A percentile compares a stretch with the other conserved stretches of the same genome.
phyloP scores from a whole-genome alignment of 257 asterid species.

The Jacaranda copaia region DNA sequence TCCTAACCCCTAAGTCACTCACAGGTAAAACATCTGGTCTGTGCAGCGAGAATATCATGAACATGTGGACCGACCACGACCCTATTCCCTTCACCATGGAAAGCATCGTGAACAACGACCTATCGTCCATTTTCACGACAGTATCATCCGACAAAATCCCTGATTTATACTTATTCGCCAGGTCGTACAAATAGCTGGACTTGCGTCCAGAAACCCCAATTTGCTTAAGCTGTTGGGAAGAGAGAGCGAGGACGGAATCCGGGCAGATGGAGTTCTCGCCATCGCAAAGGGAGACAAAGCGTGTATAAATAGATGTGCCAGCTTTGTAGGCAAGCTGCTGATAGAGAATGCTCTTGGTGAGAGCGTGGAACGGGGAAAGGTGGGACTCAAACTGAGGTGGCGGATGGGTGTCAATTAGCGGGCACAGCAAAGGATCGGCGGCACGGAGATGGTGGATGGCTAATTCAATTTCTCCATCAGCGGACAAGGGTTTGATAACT shows the following conservation, averaged over 20 bases:
- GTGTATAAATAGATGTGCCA: conserved; percentile 77
- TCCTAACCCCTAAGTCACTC: conserved; percentile 93
- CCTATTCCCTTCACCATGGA: conserved; percentile 99
- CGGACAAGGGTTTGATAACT: conserved; percentile 69
- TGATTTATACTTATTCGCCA: conserved; percentile 74
- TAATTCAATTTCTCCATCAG: conserved; percentile 67
- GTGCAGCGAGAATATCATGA: conserved; percentile 89
- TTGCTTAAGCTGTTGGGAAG: conserved; percentile 87
- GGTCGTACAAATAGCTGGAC: conserved; percentile 83
- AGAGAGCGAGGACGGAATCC: conserved; percentile 68
- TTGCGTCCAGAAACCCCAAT: conserved; percentile 93
- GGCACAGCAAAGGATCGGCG: conserved; percentile 67
- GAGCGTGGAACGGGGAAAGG: conserved; percentile 73
- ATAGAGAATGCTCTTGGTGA: conserved; percentile 79
- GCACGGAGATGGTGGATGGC: conserved; percentile 72
- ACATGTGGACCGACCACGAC: conserved; percentile 98
- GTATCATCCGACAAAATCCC: conserved; percentile 86
- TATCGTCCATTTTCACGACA: conserved; percentile 92
- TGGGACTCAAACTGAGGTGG: conserved; percentile 71
- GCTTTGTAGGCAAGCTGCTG: conserved; percentile 94
- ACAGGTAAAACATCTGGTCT: conserved; percentile 96
- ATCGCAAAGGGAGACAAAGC: conserved; percentile 82
- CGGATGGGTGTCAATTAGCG: conserved; percentile 64
- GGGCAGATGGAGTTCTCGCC: conserved; percentile 73
- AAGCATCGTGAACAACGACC: conserved; percentile 89